Percentiles rank a stretch among this genome's conserved stretches.
Evolutionary conservation across 805 yeast species (phyloP).

Genomic region (Tetrapisispora taiwanensis): DNA sequence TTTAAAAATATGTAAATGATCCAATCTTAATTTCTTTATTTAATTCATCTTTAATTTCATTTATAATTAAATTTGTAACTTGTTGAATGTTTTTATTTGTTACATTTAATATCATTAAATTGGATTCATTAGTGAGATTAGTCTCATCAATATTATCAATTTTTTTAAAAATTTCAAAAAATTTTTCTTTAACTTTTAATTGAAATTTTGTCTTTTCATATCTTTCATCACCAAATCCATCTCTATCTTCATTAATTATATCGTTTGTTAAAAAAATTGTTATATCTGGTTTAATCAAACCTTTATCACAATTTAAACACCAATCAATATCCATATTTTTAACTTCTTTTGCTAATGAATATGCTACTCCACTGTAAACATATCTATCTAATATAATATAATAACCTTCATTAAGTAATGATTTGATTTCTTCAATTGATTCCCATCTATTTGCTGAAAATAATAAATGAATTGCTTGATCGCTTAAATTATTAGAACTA

Average conservation of each 20-base stretch:
- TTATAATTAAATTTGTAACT: slow-evolving; percentile 36
- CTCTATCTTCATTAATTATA: slow-evolving; percentile 39
- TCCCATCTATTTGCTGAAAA: slow-evolving; percentile 98
- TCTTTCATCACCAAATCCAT: slow-evolving; percentile 89
- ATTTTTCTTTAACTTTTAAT: slow-evolving; percentile 51
- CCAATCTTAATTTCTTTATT: not conserved
- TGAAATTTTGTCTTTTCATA: slow-evolving; percentile 76
- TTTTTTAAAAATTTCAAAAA: slow-evolving; percentile 37
- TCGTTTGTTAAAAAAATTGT: slow-evolving; percentile 61
- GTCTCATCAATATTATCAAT: slow-evolving; percentile 18
- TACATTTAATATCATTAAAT: slow-evolving; percentile 47
- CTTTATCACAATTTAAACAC: slow-evolving; percentile 75
- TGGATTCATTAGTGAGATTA: not conserved
- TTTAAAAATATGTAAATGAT: slow-evolving; percentile 2
- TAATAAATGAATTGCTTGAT: slow-evolving; percentile 74
- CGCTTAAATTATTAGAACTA: slow-evolving; percentile 42
- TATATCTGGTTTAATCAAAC: slow-evolving; percentile 79
- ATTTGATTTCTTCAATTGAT: slow-evolving; percentile 37
- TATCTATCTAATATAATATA: slow-evolving; percentile 74
- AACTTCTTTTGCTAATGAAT: slow-evolving; percentile 63
- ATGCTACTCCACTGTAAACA: slow-evolving; percentile 87
- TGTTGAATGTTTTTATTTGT: slow-evolving; percentile 46
- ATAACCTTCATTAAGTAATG: slow-evolving; percentile 36
- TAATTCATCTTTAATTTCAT: slow-evolving; percentile 28
- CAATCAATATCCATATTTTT: slow-evolving; percentile 53